A percentile compares a stretch with the other conserved stretches of the same genome.
phyloP scores from a whole-genome alignment of 2,329 filamentous ascomycete genomes.

The Volutella citrinella region DNA sequence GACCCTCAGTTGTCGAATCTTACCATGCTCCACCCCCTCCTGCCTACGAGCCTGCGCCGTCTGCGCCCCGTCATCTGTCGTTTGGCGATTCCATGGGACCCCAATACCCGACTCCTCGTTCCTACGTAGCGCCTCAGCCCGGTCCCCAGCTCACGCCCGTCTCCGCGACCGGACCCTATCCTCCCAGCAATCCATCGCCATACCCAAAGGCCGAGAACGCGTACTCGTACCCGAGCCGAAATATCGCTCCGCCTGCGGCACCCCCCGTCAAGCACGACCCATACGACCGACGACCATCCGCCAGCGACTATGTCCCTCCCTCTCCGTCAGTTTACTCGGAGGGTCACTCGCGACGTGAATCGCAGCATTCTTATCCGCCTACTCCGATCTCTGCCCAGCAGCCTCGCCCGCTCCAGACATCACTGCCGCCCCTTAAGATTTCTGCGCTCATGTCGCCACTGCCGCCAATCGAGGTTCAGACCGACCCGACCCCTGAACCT shows the following conservation, averaged over 20 bases:
- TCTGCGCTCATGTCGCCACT: slow-evolving; percentile 32
- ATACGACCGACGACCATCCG: slow-evolving; percentile 36
- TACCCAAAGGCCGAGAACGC: slow-evolving; percentile 40
- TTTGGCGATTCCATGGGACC: slow-evolving; percentile 32
- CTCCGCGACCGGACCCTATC: slow-evolving; percentile 32
- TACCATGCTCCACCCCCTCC: slow-evolving; percentile 33
- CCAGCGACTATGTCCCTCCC: slow-evolving; percentile 36
- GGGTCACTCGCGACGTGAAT: slow-evolving; percentile 30
- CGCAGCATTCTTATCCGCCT: slow-evolving; percentile 26
- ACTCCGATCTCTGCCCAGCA: slow-evolving; percentile 26
- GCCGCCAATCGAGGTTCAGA: slow-evolving; percentile 34
- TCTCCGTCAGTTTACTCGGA: slow-evolving; percentile 33
- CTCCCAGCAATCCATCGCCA: slow-evolving; percentile 37
- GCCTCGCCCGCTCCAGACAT: slow-evolving; percentile 19
- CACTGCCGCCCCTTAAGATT: slow-evolving; percentile 37
- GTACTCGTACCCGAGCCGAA: slow-evolving; percentile 29
- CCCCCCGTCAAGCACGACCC: slow-evolving; percentile 28
- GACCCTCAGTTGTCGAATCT: slow-evolving; percentile 47
- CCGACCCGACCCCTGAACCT: slow-evolving; percentile 24
- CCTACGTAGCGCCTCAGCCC: slow-evolving; percentile 35
- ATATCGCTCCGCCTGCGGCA: slow-evolving; percentile 29
- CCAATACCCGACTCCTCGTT: slow-evolving; percentile 33
- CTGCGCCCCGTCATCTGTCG: slow-evolving; percentile 29
- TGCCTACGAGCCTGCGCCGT: slow-evolving; percentile 28
- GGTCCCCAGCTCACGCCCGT: slow-evolving; percentile 31